Evolutionary conservation across 2,329 filamentous ascomycete genomes (phyloP), one percentile per base, ranked within the genome.

Genomic region (Apiospora kogelbergensis): DNA sequence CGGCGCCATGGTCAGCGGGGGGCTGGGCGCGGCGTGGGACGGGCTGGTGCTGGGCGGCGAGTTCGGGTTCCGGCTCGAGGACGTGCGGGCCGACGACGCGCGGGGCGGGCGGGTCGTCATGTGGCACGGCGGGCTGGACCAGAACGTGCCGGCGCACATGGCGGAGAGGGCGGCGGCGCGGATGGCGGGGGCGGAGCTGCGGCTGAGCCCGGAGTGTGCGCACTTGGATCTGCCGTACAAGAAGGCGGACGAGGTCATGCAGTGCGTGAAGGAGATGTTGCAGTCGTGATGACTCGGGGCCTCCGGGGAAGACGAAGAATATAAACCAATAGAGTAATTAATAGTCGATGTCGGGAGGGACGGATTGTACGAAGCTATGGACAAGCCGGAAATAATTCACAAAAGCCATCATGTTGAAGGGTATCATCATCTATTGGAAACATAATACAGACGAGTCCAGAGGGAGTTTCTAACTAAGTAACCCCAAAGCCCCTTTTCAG

Each of bases 1-100:
- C 1, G 42, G 40, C 24, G 13, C 64, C 15, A 42, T 66, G 64
- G 1, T n/a, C 5, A 66, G 44, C 20, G 64, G 64, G 2, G 66
- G 65, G 17, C 67, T 67, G 68, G 71, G 73, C 6, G 24, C 70
- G 0, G 69, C 68, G 6, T 71, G 68, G 63, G 73, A 74, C 17
- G 65, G 68, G 1, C 66, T 48, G 44, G 20, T 72, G 13, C 57
- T 71, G 26, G 70, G 68, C 0, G 24, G 41, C 6, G 57, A 71
- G 20, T 76, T 74, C 73, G 74, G 72, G 13, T 76, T 76, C 65
- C 65, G 67, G n/a, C 68, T 75, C 11, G 70, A 72, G 2, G 71
- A 74, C 5, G 30, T 75, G 17, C 42, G 65, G 15, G 60, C 69
- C 11, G 69, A 71, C 37, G 68, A 70, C 24, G 70, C 68, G 13